phyloP scores from a whole-genome alignment of 73 alveolate genomes.

The Paramecium primaurelia region DNA sequence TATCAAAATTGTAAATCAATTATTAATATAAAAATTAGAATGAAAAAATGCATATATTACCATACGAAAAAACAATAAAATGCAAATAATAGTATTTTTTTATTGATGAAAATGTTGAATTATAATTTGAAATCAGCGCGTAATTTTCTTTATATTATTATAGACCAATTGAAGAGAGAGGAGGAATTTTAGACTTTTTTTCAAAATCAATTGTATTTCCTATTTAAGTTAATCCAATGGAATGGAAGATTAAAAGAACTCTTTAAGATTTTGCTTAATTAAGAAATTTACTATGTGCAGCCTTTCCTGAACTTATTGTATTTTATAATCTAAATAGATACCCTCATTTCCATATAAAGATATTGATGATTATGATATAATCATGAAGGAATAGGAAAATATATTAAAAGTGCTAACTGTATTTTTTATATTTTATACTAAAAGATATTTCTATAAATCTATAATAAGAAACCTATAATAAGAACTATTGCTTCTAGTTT shows the following conservation, averaged over 20 bases:
- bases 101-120: slow-evolving; percentile 1
- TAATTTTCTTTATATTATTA: neutral
- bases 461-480: neutral
- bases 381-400: neutral
- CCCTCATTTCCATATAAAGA: slow-evolving; percentile 13
- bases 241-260: slow-evolving; percentile 23
- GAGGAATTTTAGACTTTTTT: neutral
- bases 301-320: neutral
- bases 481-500: neutral
- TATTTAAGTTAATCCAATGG: neutral
- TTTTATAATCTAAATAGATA: neutral
- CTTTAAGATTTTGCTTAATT: neutral
- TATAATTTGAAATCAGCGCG: slow-evolving; percentile 17
- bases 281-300: neutral
- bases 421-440: neutral
- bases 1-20: neutral
- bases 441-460: neutral
- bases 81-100: neutral
- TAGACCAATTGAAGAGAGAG: slow-evolving; percentile 32
- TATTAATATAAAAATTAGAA: neutral
- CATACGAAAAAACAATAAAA: neutral
- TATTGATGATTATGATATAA: neutral
- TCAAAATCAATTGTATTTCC: neutral
- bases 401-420: neutral
- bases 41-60: neutral